Evolutionary conservation across 2,329 filamentous ascomycete genomes (phyloP), one percentile per base, ranked within the genome.

Genomic region (Clonostachys rosea): DNA sequence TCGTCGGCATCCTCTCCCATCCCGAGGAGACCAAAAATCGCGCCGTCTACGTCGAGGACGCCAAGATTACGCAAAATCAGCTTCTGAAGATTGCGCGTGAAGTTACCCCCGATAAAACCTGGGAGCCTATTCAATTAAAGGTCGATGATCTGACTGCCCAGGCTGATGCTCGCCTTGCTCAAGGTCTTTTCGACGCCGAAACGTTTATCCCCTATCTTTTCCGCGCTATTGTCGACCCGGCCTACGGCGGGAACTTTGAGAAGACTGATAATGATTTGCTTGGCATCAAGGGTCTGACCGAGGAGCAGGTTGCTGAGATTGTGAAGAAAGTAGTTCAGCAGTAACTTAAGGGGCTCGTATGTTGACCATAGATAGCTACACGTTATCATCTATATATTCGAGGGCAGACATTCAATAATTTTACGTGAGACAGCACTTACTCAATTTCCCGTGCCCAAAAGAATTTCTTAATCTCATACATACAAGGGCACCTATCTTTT

Each of bases 1-100:
- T 83, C 0, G 69, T 72, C 1, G 73, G 70, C 0, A 62, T 81
- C 2, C 57, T 83, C 48, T 54, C 56, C 8, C 65, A 80, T 44
- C 71, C 67, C 0, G 68, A 74, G 3, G 70, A 76, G 56, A 83
- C 79, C 0, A 71, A 70, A 57, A 81, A 84, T 56, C 63, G 69
- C 4, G 48, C 57, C 3, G 63, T 83, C 3, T 68, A 67, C 48
- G 59, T 78, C 14, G 58, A 73, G 5, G 69, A 72, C 17, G 59
- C 68, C 9, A 59, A 64, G 4, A 60, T 69, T 11, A 70, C 72
- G 0, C 78, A 80, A 56, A 71, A 69, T 44, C 59, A 65, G 47
- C 48, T 78, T 1, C 49, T 78, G 1, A 67, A 60, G 1, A 58
- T 69, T 2, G 67, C 77, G 2, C 75, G 83, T 61, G 66, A 74